phyloP scores from a whole-genome alignment of 2,329 filamentous ascomycete genomes.

The Ophiostoma novo-ulmi region DNA sequence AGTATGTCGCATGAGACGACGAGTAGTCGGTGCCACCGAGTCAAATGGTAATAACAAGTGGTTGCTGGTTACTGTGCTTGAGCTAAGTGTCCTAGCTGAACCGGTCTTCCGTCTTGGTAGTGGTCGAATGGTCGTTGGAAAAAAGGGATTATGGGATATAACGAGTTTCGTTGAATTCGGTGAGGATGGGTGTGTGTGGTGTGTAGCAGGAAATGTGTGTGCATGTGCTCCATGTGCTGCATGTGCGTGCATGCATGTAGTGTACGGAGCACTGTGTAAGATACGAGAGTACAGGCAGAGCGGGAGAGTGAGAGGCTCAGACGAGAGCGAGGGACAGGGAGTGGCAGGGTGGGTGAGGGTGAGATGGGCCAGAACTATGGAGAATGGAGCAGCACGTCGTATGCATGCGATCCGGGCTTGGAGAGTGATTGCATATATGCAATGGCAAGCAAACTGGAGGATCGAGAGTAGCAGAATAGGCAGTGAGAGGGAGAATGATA shows the following conservation, averaged over 20 bases:
- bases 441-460: background rate
- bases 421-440: slow-evolving; percentile 8
- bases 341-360: background rate
- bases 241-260: slow-evolving; percentile 5
- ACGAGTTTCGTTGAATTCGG: slow-evolving; percentile 20
- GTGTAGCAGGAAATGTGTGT: slow-evolving; percentile 16
- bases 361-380: slow-evolving; percentile 9
- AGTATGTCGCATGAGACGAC: slow-evolving; percentile 17
- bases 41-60: background rate
- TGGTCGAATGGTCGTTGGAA: background rate
- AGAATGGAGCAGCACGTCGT: slow-evolving; percentile 12
- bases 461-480: background rate
- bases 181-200: slow-evolving; percentile 18
- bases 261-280: slow-evolving; percentile 7
- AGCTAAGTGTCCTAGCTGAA: no score
- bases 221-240: slow-evolving; percentile 10
- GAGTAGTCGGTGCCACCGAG: background rate
- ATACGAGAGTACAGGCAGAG: background rate
- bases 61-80: background rate
- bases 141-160: slow-evolving; percentile 19
- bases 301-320: slow-evolving; percentile 10
- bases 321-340: background rate
- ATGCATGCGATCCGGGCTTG: slow-evolving; percentile 6
- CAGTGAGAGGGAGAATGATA: background rate
- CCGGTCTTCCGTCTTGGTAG: background rate